Conservation (phyloP, 345 rosid genomes). For the Excoecaria cochinchinensis region DNA sequence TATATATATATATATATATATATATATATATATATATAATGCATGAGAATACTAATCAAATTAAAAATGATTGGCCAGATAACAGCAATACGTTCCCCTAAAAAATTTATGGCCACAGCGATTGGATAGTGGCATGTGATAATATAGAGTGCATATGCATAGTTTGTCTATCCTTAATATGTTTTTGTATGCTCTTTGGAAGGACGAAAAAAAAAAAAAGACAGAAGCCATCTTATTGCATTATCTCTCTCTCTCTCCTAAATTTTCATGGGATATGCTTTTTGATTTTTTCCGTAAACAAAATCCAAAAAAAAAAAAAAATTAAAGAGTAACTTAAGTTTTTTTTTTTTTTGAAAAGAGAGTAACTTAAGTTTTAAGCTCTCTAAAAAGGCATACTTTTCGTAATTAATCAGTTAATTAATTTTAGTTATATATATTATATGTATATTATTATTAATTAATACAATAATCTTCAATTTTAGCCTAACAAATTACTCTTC, state of each 20-base stretch:
- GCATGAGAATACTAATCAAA: too few species aligned
- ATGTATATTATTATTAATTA: not conserved
- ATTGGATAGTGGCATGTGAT: not conserved
- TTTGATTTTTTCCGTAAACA: not conserved
- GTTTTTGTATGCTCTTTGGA: not conserved
- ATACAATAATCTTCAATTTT: not conserved
- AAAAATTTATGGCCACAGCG: too few species aligned
- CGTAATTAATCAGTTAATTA: not conserved
- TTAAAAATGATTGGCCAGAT: too few species aligned
- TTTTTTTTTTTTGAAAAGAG: too few species aligned
- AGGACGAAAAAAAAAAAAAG: not conserved
- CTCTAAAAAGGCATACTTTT: not conserved
- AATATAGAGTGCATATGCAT: too few species aligned
- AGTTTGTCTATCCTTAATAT: too few species aligned
- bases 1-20: too few species aligned
- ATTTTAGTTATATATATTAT: not conserved
- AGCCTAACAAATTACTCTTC: not conserved
- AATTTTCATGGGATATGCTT: not conserved
- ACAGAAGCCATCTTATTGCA: not conserved
- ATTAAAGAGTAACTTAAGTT: too few species aligned
- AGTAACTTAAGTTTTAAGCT: slow-evolving; percentile 13
- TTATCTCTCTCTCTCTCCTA: not conserved
- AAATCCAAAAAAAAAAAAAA: not conserved
- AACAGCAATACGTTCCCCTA: too few species aligned
- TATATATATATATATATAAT: too few species aligned